These are phyloP conservation scores for Schizothecium vesticola DNA, from an alignment of 495 filamentous ascomycete genomes.

Conservation along the genomic window DNA sequence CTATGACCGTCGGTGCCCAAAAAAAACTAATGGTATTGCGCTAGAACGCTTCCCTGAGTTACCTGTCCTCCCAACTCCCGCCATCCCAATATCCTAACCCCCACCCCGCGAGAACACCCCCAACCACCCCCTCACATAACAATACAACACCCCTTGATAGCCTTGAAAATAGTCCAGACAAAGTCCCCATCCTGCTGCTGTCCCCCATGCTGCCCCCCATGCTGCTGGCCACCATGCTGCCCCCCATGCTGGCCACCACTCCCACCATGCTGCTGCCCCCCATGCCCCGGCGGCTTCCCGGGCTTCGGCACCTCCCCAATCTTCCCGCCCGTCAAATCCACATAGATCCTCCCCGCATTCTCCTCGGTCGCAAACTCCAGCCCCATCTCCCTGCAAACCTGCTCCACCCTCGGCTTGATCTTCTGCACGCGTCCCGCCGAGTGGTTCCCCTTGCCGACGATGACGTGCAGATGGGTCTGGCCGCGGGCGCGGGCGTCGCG, in stretches of 20 bases:
- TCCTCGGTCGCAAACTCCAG: constrained; percentile 77
- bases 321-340: constrained; percentile 26
- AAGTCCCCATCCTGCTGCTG: constrained; percentile 57
- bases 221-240: constrained; percentile 23
- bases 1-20: no score
- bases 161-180: constrained; percentile 55
- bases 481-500: constrained; percentile 63
- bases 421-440: constrained; percentile 73
- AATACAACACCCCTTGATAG: constrained; percentile 60
- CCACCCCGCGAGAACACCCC: neutral
- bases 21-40: neutral
- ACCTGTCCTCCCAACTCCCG: neutral
- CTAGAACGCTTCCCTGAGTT: neutral
- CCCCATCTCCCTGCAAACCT: constrained; percentile 74
- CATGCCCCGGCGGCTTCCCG: constrained; percentile 17
- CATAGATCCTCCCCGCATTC: constrained; percentile 79
- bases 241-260: constrained; percentile 10
- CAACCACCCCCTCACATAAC: constrained; percentile 62
- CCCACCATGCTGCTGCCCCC: no score
- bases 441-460: constrained; percentile 95
- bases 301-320: constrained; percentile 27
- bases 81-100: neutral
- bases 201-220: constrained; percentile 24
- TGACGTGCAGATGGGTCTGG: constrained; percentile 65
- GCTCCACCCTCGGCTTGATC: constrained; percentile 85